Percentiles rank a stretch among this genome's conserved stretches.
Evolutionary conservation across 768 basidiomycete genomes (phyloP).

Genomic region (Pleurotus tuber-regium): DNA sequence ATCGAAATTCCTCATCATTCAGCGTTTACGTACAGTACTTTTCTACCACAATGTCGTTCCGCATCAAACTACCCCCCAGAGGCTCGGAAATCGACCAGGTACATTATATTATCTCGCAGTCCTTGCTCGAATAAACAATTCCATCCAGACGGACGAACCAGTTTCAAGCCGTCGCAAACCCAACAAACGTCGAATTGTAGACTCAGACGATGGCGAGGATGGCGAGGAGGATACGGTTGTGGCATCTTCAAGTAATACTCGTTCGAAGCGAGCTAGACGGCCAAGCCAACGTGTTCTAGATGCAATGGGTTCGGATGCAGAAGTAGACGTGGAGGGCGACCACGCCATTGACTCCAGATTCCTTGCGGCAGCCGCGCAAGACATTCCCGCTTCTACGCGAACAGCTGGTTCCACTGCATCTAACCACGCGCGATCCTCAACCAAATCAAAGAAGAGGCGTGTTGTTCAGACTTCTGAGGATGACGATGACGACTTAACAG

Average conservation of each 20-base stretch:
- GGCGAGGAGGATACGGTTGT: conserved; percentile 15
- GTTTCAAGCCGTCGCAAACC: conserved; percentile 17
- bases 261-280: conserved; percentile 12
- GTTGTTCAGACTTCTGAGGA: conserved; percentile 24
- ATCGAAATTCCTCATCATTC: too few species aligned
- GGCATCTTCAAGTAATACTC: conserved; percentile 9
- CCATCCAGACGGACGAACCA: not conserved
- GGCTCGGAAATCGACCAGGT: conserved; percentile 6
- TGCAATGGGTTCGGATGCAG: conserved; percentile 17
- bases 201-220: conserved; percentile 28
- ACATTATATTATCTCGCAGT: not conserved
- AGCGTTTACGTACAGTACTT: too few species aligned
- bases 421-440: conserved; percentile 16
- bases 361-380: conserved; percentile 1
- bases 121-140: not conserved
- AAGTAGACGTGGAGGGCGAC: conserved; percentile 18
- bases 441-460: conserved; percentile 21
- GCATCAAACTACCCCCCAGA: conserved; percentile 21
- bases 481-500: conserved; percentile 18
- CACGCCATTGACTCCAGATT: conserved; percentile 1
- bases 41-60: conserved; percentile 17
- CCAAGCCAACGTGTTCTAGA: conserved; percentile 16
- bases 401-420: conserved; percentile 6
- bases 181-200: conserved; percentile 25
- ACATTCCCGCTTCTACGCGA: not conserved